These are phyloP conservation scores for Hymenoscyphus scutula DNA, from an alignment of 2,329 filamentous ascomycete genomes.

Conservation along the genomic window DNA sequence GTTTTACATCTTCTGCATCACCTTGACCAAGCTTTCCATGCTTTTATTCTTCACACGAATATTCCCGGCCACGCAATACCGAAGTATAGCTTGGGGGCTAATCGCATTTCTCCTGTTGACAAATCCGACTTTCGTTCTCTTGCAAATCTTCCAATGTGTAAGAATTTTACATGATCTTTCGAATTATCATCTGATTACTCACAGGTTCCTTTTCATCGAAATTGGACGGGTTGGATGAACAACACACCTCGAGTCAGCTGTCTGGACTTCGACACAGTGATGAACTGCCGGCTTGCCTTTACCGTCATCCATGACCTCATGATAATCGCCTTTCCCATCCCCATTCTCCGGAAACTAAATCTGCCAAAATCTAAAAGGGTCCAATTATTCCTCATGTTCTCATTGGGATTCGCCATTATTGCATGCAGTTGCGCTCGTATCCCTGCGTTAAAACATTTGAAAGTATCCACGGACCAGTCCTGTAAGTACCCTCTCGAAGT, in stretches of 20 bases:
- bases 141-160: constrained; percentile 6
- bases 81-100: not conserved
- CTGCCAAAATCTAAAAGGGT: constrained; percentile 63
- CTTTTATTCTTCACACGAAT: constrained; percentile 1
- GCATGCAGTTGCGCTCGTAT: constrained; percentile 17
- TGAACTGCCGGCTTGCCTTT: constrained; percentile 63
- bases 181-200: not conserved
- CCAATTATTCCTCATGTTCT: constrained; percentile 63
- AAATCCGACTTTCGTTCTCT: not conserved
- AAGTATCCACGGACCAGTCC: constrained; percentile 9
- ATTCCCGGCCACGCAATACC: not conserved
- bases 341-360: constrained; percentile 60
- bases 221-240: constrained; percentile 21
- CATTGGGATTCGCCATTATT: constrained; percentile 16
- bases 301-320: constrained; percentile 51
- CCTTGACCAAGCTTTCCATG: not conserved
- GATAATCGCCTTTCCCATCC: constrained; percentile 63
- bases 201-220: constrained; percentile 12
- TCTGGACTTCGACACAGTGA: constrained; percentile 61
- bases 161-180: not conserved
- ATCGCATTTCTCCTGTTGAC: not conserved
- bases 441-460: constrained; percentile 10
- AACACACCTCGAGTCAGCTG: constrained; percentile 40
- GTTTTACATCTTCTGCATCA: not conserved
- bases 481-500: constrained; percentile 10